Evolutionary conservation across 108 stramenopile genomes (phyloP).

Genomic region (Chaetoceros tenuissimus): DNA sequence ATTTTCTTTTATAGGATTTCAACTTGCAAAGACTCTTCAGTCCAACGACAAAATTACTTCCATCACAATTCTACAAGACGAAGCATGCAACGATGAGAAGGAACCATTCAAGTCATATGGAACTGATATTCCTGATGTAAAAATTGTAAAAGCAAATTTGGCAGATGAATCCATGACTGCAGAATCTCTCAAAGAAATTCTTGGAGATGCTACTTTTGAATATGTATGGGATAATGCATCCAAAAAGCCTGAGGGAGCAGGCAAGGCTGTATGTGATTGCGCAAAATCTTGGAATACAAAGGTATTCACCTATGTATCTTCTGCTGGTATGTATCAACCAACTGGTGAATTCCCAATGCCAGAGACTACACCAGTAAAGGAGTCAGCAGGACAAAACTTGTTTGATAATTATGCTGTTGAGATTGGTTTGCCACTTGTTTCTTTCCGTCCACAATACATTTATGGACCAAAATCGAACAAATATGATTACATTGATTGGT

Average conservation of each 20-base stretch:
- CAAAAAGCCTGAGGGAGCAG: constrained; percentile 58
- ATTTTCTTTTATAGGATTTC: constrained; percentile 31
- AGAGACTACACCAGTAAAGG: constrained; percentile 72
- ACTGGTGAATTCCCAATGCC: constrained; percentile 63
- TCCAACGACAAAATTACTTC: constrained; percentile 57
- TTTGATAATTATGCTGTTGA: constrained; percentile 62
- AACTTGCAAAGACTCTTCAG: constrained; percentile 57
- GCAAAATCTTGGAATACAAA: constrained; percentile 67
- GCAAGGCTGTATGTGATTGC: constrained; percentile 55
- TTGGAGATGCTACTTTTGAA: constrained; percentile 46
- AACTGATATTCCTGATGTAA: constrained; percentile 60
- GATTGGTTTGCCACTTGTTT: constrained; percentile 57
- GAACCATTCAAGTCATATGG: constrained; percentile 73
- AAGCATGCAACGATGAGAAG: constrained; percentile 54
- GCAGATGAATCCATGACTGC: constrained; percentile 62
- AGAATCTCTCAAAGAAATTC: constrained; percentile 30
- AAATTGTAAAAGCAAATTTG: constrained; percentile 61
- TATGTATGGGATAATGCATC: constrained; percentile 83
- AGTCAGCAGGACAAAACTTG: constrained; percentile 53
- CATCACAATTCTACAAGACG: constrained; percentile 79
- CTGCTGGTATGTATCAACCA: constrained; percentile 75
- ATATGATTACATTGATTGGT: constrained; percentile 81
- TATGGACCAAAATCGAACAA: constrained; percentile 80
- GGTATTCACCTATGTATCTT: constrained; percentile 62
- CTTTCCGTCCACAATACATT: constrained; percentile 78